phyloP scores from a whole-genome alignment of 345 rosid species.

The Eucalyptus rudis region DNA sequence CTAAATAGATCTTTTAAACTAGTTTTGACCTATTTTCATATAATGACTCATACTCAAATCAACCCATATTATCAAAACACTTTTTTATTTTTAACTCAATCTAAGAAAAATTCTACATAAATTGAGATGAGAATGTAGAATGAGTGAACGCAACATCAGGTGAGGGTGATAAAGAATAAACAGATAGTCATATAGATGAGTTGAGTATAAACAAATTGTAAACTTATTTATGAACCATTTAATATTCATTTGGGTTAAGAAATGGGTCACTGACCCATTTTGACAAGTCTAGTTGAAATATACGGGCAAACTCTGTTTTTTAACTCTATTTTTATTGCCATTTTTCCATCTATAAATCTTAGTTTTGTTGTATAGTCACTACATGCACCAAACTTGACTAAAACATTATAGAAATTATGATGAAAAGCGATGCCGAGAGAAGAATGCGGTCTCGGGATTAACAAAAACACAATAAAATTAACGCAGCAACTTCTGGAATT shows the following conservation, averaged over 20 bases:
- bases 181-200: accelerated
- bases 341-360: not conserved
- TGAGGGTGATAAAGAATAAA: no score
- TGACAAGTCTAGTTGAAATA: not conserved
- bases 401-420: not conserved
- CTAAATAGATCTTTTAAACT: not conserved
- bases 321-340: not conserved
- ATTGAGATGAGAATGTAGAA: not conserved
- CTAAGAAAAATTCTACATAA: no score
- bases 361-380: not conserved
- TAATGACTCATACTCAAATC: no score
- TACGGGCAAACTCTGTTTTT: not conserved
- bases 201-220: no score
- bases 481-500: not conserved
- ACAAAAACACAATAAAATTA: not conserved
- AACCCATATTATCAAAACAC: accelerated
- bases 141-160: accelerated
- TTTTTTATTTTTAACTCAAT: no score
- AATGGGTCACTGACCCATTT: not conserved
- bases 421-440: not conserved
- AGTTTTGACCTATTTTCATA: no score
- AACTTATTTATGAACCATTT: not conserved
- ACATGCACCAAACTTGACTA: not conserved
- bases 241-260: no score
- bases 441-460: not conserved